Evolutionary conservation across 306 rosid genomes (phyloP).

Genomic region (Prunus davidiana): DNA sequence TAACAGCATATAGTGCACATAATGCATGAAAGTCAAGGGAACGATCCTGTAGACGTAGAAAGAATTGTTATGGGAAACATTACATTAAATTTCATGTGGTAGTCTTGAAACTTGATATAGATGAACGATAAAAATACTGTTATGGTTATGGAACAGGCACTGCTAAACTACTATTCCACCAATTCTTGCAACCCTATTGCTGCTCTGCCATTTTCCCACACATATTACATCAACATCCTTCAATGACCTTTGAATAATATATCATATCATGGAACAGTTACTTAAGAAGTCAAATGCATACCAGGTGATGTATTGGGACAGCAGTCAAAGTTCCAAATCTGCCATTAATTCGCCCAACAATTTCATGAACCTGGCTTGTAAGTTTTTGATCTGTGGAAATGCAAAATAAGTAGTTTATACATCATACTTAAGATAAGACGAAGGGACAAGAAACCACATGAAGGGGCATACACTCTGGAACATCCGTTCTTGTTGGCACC

Average conservation of each 20-base stretch:
- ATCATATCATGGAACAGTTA: constrained; percentile 3
- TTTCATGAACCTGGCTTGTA: constrained; percentile 95
- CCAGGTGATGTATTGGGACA: constrained; percentile 95
- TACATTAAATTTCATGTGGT: neutral
- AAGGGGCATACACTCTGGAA: constrained; percentile 77
- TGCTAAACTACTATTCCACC: neutral
- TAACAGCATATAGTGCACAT: constrained; percentile 75
- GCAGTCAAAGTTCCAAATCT: constrained; percentile 74
- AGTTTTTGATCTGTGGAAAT: constrained; percentile 80
- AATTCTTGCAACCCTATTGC: no score
- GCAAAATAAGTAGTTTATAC: constrained; percentile 27
- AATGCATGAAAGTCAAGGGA: constrained; percentile 71
- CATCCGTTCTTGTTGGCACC: constrained; percentile 93
- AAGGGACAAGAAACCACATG: neutral
- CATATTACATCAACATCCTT: neutral
- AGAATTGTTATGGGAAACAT: neutral
- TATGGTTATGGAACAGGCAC: no score
- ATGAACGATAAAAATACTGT: neutral
- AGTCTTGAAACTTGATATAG: neutral
- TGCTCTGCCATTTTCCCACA: no score
- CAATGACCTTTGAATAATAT: neutral
- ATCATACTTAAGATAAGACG: neutral
- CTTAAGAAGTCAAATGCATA: constrained; percentile 24
- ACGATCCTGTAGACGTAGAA: constrained; percentile 59
- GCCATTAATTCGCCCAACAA: constrained; percentile 92